A percentile compares a stretch with the other conserved stretches of the same genome.
Conservation (phyloP, 768 basidiomycete genomes). For the Sutorius australiensis region DNA sequence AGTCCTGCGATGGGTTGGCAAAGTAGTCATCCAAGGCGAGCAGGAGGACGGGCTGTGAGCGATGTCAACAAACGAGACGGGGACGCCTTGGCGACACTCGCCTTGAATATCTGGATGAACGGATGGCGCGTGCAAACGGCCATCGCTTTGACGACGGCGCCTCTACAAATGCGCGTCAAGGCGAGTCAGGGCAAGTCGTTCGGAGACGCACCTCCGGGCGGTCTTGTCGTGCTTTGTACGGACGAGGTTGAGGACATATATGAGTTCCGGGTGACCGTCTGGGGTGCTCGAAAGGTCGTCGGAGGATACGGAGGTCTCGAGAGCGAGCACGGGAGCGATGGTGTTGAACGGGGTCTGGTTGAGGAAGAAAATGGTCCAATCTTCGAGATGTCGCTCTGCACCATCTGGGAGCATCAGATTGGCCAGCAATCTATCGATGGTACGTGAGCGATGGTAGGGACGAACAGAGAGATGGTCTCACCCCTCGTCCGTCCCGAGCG, state of each 20-base stretch:
- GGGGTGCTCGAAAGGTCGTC: constrained; percentile 26
- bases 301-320: constrained; percentile 47
- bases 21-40: constrained; percentile 97
- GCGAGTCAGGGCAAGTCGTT: constrained; percentile 9
- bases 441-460: neutral
- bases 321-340: constrained; percentile 75
- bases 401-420: constrained; percentile 99
- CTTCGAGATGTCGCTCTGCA: constrained; percentile 89
- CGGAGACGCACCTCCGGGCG: constrained; percentile 57
- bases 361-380: constrained; percentile 98
- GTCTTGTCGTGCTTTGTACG: constrained; percentile 88
- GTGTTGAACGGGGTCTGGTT: constrained; percentile 91
- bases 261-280: constrained; percentile 46
- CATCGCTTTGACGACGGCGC: constrained; percentile 90
- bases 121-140: constrained; percentile 92
- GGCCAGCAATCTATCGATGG: constrained; percentile 69
- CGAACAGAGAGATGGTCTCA: constrained; percentile 33
- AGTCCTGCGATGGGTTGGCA: constrained; percentile 81
- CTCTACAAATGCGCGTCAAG: constrained; percentile 44
- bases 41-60: constrained; percentile 75
- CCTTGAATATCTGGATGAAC: constrained; percentile 96
- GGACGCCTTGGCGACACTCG: constrained; percentile 26
- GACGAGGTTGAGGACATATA: constrained; percentile 89
- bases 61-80: constrained; percentile 3
- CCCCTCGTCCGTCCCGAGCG: constrained; percentile 93